Base-by-base conservation (phyloP, 169 alveolate species). In the Babesia divergens region DNA sequence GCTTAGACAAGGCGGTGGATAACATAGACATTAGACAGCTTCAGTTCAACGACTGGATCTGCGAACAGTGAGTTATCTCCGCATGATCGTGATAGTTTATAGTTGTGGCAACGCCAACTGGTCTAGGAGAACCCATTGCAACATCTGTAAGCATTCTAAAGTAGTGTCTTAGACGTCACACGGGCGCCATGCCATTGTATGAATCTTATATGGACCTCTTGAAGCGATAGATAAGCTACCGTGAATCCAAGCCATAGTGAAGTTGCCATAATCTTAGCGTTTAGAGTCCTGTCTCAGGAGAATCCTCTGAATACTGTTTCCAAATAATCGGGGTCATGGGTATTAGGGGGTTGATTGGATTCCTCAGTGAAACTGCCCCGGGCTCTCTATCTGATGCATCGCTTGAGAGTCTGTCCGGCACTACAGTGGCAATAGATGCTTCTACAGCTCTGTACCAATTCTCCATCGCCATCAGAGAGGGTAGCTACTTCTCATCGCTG, bases 401-500 rank as follows among this genome's bases (percentile, higher is more conserved):
- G 22, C 56, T 90, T 7, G 95, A 86, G 50, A 52, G 83, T 49
- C 80, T 91, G 52, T 82, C 94, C 52, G 98, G 99, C 11, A 89
- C 94, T 66, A 70, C 87, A 37, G 67, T 97, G 34, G 98, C 98
- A 14, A 91, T 95, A 56, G 99, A 97, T 79, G 98, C 99, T 0
- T 93, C 98, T 49, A 90, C 96, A 92, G 94, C 96, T 11, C 92
- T 97, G 84, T 97, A 97, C 74, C 96, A 95, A 82, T 97, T 95
- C 76, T 79, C 96, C 59, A 93, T 94, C 47, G 94, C 97, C 60
- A 93, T 97, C 62, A 76, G 95, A 42, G 91, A 91, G 70, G 86
- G 94, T 22, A 84, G 74, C 43, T 74, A 89, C 58, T 85, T 91
- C 68, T 72, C 91, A 22, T 84, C 92, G 55, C 90, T 96, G 40